Base-by-base conservation (phyloP, 805 yeast species). In the Yamadazyma insecticola region DNA sequence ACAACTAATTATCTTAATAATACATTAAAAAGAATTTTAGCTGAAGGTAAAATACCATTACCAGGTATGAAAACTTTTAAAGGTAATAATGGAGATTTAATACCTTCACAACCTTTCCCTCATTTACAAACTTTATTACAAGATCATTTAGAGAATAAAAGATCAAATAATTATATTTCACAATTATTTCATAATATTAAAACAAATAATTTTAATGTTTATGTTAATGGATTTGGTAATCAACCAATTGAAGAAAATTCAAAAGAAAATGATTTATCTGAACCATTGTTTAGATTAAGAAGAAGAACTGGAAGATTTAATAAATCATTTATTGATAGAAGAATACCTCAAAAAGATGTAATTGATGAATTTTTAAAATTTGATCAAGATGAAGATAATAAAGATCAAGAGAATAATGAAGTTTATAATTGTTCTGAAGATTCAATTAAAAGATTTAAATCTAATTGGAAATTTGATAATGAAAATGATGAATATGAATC, bases 261-360 rank as follows among this genome's bases (percentile, higher is more conserved):
- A 9, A 45, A 44, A 39, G 61, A 41, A 41, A 49, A 28, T 32
- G 61, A 44, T 47, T 63, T 32, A 42, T 70, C 78, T 1, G 74
- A 64, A 16, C 72, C 76, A 10, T 55, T 81, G 1, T 67, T 77
- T 49, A 68, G 82, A 35, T 57, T 86, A 35, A 70, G 97, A 40
- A 80, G 78, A 50, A 74, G 97, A 47, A 60, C 67, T 21, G 95
- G 92, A 13, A 72, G 96, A 47, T 67, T 70, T 28, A 83, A 83
- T 22, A 67, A 82, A 27, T 57, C 71, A 13, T 84, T 82, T 62
- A 57, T 89, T 37, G 97, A 89, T 57, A 68, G 96, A 53, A 74
- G 77, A 45, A 44, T 67, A 28, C 37, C 50, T 16, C 13, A 12
- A 4, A 23, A 28, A 12, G 58, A 49, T 20, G 60, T 56, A 5